phyloP scores from a whole-genome alignment of 208 protist genomes.

The Acanthamoeba healyi region DNA sequence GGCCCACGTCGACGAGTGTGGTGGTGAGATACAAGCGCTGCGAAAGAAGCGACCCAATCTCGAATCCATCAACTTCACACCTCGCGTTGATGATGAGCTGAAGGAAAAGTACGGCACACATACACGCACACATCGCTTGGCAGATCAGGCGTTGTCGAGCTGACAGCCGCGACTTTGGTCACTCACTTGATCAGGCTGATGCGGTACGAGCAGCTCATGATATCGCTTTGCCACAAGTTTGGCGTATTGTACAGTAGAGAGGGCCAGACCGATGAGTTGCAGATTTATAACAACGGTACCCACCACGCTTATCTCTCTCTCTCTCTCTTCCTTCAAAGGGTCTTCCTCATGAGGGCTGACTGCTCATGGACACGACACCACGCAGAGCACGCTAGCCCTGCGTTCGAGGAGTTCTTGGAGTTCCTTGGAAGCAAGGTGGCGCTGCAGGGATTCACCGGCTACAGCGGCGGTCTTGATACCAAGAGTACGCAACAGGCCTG shows the following conservation, averaged over 20 bases:
- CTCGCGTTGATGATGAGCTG: background rate
- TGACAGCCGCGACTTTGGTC: too few relatives aligned
- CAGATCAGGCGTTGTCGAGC: too few relatives aligned
- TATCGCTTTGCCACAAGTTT: conserved; percentile 61
- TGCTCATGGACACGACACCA: too few relatives aligned
- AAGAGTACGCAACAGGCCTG: background rate
- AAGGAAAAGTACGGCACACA: conserved; percentile 17
- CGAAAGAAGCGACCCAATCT: background rate
- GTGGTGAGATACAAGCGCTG: background rate
- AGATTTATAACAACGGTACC: conserved; percentile 74
- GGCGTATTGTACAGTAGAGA: conserved; percentile 64
- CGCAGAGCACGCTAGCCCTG: conserved; percentile 51
- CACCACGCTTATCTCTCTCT: background rate
- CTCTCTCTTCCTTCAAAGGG: conserved; percentile 8
- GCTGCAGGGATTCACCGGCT: conserved; percentile 79
- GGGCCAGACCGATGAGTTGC: conserved; percentile 44
- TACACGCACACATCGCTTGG: too few relatives aligned
- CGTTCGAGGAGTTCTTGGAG: conserved; percentile 84
- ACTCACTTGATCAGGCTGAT: background rate
- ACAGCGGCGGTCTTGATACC: conserved; percentile 85
- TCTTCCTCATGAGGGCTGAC: too few relatives aligned
- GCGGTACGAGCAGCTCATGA: conserved; percentile 32
- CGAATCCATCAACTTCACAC: background rate
- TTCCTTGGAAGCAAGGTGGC: conserved; percentile 80
- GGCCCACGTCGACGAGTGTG: background rate